Conservation (phyloP, 306 rosid species). For the Rubus idaeus region DNA sequence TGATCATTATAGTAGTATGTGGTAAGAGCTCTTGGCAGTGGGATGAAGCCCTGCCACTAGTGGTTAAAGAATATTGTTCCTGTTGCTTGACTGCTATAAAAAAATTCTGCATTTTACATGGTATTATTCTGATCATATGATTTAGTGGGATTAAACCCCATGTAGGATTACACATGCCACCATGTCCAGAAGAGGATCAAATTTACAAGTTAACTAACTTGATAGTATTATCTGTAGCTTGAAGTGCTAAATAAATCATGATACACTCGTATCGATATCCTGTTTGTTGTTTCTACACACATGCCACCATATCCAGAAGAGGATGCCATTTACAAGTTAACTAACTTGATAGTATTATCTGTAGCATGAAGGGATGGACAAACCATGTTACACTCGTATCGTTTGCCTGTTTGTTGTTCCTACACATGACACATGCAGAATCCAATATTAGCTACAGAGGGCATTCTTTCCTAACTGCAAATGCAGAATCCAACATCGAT, state of each 20-base stretch:
- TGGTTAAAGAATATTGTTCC: not conserved
- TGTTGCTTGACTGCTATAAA: not conserved
- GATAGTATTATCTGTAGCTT: not conserved
- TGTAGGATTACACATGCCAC: not conserved
- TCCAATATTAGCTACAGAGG: constrained; percentile 9
- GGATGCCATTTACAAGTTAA: not conserved
- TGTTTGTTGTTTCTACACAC: constrained; percentile 12
- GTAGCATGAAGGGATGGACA: not conserved
- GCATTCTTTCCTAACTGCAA: not conserved
- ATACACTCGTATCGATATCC: not conserved
- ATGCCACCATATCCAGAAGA: constrained; percentile 2
- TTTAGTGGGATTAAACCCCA: not conserved
- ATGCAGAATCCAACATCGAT: constrained; percentile 7
- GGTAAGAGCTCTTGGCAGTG: constrained; percentile 5
- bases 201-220: not conserved
- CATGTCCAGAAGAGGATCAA: constrained; percentile 1
- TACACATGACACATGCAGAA: not conserved
- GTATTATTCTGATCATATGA: not conserved
- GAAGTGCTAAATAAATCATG: not conserved
- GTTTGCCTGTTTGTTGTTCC: constrained; percentile 7
- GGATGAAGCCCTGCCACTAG: no score
- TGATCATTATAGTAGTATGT: not conserved
- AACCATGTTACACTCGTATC: not conserved
- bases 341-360: not conserved
- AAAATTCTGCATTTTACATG: not conserved